Conservation (phyloP, 176 grass and related monocot genomes). For the Oryza meyeriana region DNA sequence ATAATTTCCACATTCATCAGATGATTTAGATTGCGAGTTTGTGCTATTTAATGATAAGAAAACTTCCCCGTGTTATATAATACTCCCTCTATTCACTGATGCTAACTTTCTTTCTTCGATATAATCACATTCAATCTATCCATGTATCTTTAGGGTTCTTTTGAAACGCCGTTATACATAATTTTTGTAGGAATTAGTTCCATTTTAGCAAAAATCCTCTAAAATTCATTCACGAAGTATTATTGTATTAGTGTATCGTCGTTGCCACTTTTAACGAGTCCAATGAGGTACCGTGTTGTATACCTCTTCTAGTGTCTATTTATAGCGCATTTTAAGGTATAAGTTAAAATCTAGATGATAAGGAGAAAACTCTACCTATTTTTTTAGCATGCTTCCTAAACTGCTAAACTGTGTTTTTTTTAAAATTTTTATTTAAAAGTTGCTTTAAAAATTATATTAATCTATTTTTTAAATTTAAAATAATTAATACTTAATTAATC, state of each 20-base stretch:
- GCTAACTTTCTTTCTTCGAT: neutral
- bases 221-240: neutral
- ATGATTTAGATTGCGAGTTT: neutral
- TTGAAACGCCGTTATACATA: neutral
- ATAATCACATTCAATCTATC: neutral
- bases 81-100: neutral
- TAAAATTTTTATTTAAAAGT: too few species aligned
- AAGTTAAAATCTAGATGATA: too few species aligned
- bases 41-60: neutral
- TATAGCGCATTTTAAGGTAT: too few species aligned
- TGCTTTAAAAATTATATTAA: too few species aligned
- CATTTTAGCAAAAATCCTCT: neutral
- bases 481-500: too few species aligned
- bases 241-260: neutral
- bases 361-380: too few species aligned
- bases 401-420: too few species aligned
- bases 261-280: neutral
- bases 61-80: neutral
- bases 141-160: neutral
- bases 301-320: neutral
- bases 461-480: too few species aligned
- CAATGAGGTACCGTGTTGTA: neutral
- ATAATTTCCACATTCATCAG: neutral
- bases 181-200: neutral
- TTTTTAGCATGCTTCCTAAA: too few species aligned